A percentile compares a stretch with the other conserved stretches of the same genome.
Conservation (phyloP, 2,329 filamentous ascomycete species). For the Microsporum audouinii region DNA sequence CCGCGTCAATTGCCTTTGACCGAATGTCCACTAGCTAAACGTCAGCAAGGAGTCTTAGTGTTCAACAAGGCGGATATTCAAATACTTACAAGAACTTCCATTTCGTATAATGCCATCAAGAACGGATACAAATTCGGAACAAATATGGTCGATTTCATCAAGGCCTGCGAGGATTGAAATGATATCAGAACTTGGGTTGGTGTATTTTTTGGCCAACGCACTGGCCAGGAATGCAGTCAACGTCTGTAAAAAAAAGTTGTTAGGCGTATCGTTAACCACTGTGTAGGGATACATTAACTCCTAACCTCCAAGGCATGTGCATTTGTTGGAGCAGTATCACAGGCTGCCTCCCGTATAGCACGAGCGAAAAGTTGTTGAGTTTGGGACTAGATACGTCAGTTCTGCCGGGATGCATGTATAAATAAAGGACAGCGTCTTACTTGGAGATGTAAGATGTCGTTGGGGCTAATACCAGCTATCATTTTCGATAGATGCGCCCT, state of each 20-base stretch:
- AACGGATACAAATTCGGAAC: constrained; percentile 75
- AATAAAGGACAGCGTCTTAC: constrained; percentile 26
- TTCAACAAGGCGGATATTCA: neutral
- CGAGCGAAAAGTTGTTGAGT: constrained; percentile 67
- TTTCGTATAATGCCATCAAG: constrained; percentile 74
- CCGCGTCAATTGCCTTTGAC: constrained; percentile 66
- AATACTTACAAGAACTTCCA: constrained; percentile 53
- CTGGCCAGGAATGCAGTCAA: constrained; percentile 76
- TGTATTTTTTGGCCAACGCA: constrained; percentile 78
- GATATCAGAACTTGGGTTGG: constrained; percentile 88
- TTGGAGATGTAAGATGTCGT: constrained; percentile 66
- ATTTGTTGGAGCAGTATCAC: constrained; percentile 49
- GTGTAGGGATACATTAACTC: constrained; percentile 19
- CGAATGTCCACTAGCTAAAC: constrained; percentile 53
- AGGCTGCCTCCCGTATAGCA: constrained; percentile 58
- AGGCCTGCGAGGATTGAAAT: constrained; percentile 82
- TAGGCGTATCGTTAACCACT: neutral
- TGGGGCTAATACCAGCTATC: constrained; percentile 58
- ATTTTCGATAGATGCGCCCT: constrained; percentile 54
- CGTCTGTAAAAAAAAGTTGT: constrained; percentile 47
- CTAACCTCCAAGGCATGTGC: constrained; percentile 75
- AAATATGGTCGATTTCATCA: constrained; percentile 73
- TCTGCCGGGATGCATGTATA: neutral
- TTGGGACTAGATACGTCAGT: constrained; percentile 39
- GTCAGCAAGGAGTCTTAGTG: neutral